phyloP scores from a whole-genome alignment of 2,329 filamentous ascomycete species.

The Penicillium sp. region DNA sequence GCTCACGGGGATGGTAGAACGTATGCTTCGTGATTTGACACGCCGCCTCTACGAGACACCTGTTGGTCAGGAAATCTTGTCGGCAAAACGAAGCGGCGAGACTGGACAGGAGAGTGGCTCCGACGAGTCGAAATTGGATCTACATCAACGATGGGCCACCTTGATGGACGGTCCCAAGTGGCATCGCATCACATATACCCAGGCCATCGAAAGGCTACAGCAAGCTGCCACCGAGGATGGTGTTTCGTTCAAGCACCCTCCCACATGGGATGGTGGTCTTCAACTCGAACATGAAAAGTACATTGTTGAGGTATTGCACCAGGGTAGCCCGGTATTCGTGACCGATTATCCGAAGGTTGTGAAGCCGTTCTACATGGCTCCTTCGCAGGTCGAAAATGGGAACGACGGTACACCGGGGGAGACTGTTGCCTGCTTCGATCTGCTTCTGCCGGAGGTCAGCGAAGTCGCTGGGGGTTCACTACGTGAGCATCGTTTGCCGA shows the following conservation, averaged over 20 bases:
- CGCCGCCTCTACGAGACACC: conserved; percentile 54
- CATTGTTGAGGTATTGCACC: conserved; percentile 70
- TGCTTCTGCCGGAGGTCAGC: conserved; percentile 82
- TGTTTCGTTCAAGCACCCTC: conserved; percentile 67
- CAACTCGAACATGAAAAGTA: conserved; percentile 93
- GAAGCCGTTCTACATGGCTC: conserved; percentile 91
- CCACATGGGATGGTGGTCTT: conserved; percentile 73
- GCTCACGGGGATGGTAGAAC: conserved; percentile 80
- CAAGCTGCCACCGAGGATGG: conserved; percentile 56
- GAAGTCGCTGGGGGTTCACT: conserved; percentile 88
- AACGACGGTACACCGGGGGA: conserved; percentile 22
- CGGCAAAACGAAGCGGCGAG: conserved; percentile 46
- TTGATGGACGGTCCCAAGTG: conserved; percentile 63
- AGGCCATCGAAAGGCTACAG: conserved; percentile 73
- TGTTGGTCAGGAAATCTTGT: conserved; percentile 61
- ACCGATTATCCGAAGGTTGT: conserved; percentile 87
- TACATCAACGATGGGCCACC: conserved; percentile 73
- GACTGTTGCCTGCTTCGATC: conserved; percentile 88
- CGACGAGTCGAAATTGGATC: conserved; percentile 45
- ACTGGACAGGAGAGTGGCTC: conserved; percentile 43
- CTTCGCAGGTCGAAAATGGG: conserved; percentile 43
- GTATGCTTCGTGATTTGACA: conserved; percentile 68
- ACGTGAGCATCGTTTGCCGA: conserved; percentile 76
- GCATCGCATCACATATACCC: conserved; percentile 81
- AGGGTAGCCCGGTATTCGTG: conserved; percentile 77